Percentiles rank a stretch among this genome's conserved stretches.
phyloP scores from a whole-genome alignment of 2,329 filamentous ascomycete species.

The Aspergillus versicolor region DNA sequence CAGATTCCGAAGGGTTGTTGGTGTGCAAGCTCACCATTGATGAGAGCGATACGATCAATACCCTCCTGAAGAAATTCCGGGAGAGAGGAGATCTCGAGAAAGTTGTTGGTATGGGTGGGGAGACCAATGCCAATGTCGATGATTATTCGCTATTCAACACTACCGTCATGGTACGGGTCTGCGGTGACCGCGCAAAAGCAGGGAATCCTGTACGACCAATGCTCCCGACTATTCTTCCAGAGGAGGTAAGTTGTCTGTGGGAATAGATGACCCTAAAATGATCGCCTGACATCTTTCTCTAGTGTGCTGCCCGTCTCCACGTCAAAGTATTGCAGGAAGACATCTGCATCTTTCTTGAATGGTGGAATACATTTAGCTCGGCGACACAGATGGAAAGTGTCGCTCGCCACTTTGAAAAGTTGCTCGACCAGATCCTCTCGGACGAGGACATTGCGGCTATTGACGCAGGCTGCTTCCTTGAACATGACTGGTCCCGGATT shows the following conservation, averaged over 20 bases:
- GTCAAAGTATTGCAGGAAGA: conserved; percentile 35
- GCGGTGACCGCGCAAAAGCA: conserved; percentile 21
- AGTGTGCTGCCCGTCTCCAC: conserved; percentile 39
- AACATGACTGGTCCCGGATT: conserved; percentile 56
- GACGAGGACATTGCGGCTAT: conserved; percentile 44
- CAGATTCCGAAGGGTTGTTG: conserved; percentile 17
- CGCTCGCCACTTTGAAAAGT: conserved; percentile 54
- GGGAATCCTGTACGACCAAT: conserved; percentile 24
- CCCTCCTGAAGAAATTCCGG: conserved; percentile 29
- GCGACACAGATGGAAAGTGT: conserved; percentile 46
- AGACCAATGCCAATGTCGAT: conserved; percentile 7
- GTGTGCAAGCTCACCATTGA: conserved; percentile 28
- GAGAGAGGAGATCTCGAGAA: conserved; percentile 8
- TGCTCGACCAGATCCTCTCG: conserved; percentile 50
- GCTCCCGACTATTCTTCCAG: conserved; percentile 30
- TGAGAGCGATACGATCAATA: conserved; percentile 28
- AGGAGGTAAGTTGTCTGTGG: conserved; percentile 27
- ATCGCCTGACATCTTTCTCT: conserved; percentile 4
- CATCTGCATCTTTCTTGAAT: conserved; percentile 40
- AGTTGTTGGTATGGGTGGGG: conserved; percentile 13
- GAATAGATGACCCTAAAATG: neutral
- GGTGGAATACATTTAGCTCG: conserved; percentile 39
- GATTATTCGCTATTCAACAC: conserved; percentile 36
- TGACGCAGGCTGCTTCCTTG: conserved; percentile 55
- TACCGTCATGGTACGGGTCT: conserved; percentile 35